Evolutionary conservation across 345 rosid species (phyloP).

Genomic region (Salix viminalis): DNA sequence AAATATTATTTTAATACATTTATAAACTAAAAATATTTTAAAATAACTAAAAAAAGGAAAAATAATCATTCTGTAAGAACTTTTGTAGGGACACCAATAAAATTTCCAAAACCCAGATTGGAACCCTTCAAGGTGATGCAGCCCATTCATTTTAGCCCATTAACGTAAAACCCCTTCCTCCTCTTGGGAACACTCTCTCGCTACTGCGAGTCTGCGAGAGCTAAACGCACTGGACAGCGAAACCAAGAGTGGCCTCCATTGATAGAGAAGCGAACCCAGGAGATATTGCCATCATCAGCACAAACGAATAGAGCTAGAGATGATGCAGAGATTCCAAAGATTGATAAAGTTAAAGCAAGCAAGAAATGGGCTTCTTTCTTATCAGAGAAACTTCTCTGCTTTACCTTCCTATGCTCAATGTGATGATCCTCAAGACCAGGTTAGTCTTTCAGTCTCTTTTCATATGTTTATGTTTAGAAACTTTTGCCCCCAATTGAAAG

Average conservation of each 20-base stretch:
- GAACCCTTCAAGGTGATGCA: too few species aligned
- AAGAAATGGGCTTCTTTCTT: constrained; percentile 33
- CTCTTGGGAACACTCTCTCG: not conserved
- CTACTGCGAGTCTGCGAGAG: not conserved
- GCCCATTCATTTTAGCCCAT: not conserved
- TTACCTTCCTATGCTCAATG: constrained; percentile 45
- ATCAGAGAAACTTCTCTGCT: constrained; percentile 55
- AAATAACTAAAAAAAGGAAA: too few species aligned
- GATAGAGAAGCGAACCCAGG: not conserved
- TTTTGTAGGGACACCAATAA: too few species aligned
- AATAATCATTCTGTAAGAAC: too few species aligned
- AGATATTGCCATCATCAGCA: not conserved
- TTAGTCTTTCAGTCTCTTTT: constrained; percentile 9
- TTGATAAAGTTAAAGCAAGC: constrained; percentile 30
- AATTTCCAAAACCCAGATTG: too few species aligned
- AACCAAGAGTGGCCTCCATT: not conserved
- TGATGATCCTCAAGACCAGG: constrained; percentile 63
- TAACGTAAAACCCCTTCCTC: not conserved
- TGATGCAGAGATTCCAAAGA: constrained; percentile 53
- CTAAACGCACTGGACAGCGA: not conserved
- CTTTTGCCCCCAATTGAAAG: not conserved
- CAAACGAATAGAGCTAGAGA: not conserved
- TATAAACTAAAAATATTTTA: too few species aligned
- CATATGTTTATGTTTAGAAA: not conserved
- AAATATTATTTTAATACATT: too few species aligned